phyloP scores from a whole-genome alignment of 139 green algal genomes.

The Bryopsis sp. region DNA sequence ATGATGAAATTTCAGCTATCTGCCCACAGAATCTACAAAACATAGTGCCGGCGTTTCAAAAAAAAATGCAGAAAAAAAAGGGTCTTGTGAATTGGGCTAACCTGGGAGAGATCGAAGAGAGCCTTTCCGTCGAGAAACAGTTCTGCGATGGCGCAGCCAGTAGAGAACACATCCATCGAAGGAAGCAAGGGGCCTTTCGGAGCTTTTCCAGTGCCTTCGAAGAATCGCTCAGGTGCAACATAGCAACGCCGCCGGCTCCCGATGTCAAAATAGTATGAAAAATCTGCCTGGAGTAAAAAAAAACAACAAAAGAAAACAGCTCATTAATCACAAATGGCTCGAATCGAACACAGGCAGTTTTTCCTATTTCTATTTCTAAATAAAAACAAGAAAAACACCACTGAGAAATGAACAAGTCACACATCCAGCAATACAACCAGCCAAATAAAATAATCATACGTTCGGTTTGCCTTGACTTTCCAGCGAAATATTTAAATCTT shows the following conservation, averaged over 20 bases:
- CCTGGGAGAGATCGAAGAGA: conserved; percentile 5
- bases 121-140: conserved; percentile 76
- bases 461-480: no score
- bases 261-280: conserved; percentile 97
- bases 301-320: neutral
- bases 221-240: conserved; percentile 89
- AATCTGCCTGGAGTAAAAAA: conserved; percentile 64
- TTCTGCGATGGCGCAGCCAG: conserved; percentile 92
- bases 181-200: conserved; percentile 23
- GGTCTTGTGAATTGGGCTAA: neutral
- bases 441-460: no score
- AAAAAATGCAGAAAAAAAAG: neutral
- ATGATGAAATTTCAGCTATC: no score
- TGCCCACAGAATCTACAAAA: no score
- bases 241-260: conserved; percentile 79
- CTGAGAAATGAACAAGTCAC: no score
- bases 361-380: no score
- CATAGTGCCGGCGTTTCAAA: no score
- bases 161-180: conserved; percentile 82
- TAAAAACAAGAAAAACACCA: no score
- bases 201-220: conserved; percentile 20
- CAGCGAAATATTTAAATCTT: no score
- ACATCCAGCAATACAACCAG: no score
- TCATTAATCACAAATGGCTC: conserved; percentile 1
- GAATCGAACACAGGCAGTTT: no score